These are phyloP conservation scores for Backusella circina DNA, from an alignment of 192 early-diverging fungal species.

Conservation along the genomic window DNA sequence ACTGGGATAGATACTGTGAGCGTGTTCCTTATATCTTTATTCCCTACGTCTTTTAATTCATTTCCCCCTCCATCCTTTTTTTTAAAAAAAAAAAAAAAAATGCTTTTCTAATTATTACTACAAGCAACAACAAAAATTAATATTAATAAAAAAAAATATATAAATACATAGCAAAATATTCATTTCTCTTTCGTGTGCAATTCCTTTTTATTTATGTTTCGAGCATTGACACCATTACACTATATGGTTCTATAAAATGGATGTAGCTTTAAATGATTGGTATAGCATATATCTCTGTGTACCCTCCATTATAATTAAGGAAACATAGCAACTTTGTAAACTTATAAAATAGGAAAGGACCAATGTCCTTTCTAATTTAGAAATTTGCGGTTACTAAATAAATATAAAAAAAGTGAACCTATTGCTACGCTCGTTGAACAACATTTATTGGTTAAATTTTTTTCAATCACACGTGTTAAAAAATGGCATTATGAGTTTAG, in stretches of 20 bases:
- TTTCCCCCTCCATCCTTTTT: background rate
- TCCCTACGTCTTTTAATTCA: constrained; percentile 59
- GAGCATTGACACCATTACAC: background rate
- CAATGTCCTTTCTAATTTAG: background rate
- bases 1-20: constrained; percentile 81
- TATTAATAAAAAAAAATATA: background rate
- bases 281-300: too few relatives aligned
- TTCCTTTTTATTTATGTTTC: background rate
- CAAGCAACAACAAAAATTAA: background rate
- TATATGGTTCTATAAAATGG: background rate
- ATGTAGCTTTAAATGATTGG: background rate
- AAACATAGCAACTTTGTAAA: background rate
- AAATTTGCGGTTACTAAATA: background rate
- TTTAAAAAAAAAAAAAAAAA: background rate
- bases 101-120: background rate
- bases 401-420: background rate
- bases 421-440: background rate
- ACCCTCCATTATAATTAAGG: background rate
- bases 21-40: constrained; percentile 79
- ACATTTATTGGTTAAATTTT: background rate
- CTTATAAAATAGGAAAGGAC: background rate
- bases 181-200: background rate
- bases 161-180: background rate
- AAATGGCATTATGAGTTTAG: background rate
- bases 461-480: background rate